phyloP scores from a whole-genome alignment of 2,329 filamentous ascomycete genomes.

The Magnaporthales sp. region DNA sequence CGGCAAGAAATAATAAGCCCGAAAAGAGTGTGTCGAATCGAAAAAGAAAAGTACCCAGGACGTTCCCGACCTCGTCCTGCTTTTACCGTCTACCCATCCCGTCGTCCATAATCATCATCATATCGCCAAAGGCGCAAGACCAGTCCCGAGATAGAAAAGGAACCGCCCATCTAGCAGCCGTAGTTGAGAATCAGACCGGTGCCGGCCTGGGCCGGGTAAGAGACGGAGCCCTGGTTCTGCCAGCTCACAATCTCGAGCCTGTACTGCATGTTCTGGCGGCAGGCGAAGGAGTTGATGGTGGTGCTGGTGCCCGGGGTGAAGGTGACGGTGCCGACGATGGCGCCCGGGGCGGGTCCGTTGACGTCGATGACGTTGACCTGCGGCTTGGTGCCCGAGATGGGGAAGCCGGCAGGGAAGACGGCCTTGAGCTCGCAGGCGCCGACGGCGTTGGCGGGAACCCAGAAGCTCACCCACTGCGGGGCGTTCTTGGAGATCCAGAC shows the following conservation, averaged over 20 bases:
- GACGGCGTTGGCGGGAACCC: slow-evolving; percentile 9
- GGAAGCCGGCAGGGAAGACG: slow-evolving; percentile 18
- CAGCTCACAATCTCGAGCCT: slow-evolving; percentile 13
- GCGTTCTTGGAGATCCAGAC: slow-evolving; percentile 7
- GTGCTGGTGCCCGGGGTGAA: slow-evolving; percentile 12
- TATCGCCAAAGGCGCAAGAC: neutral
- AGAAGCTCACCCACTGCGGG: slow-evolving; percentile 12
- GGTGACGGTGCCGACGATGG: slow-evolving; percentile 16
- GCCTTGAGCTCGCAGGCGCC: slow-evolving; percentile 19
- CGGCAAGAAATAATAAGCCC: neutral
- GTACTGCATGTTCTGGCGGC: slow-evolving; percentile 15
- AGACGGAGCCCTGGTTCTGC: slow-evolving; percentile 7
- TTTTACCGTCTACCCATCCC: too few species aligned
- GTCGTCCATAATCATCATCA: neutral
- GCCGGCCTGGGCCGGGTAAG: neutral
- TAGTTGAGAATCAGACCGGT: slow-evolving; percentile 6
- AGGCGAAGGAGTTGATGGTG: slow-evolving; percentile 18
- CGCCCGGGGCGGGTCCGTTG: slow-evolving; percentile 14
- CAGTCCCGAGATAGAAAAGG: too few species aligned
- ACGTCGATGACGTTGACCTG: slow-evolving; percentile 12
- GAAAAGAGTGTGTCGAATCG: neutral
- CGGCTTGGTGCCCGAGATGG: slow-evolving; percentile 9
- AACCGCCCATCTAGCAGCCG: slow-evolving; percentile 4
- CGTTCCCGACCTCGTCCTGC: neutral
- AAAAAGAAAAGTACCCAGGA: neutral